Percentiles rank a stretch among this genome's conserved stretches.
Conservation (phyloP, 2,329 filamentous ascomycete species). For the Cryphonectria nitschkei region DNA sequence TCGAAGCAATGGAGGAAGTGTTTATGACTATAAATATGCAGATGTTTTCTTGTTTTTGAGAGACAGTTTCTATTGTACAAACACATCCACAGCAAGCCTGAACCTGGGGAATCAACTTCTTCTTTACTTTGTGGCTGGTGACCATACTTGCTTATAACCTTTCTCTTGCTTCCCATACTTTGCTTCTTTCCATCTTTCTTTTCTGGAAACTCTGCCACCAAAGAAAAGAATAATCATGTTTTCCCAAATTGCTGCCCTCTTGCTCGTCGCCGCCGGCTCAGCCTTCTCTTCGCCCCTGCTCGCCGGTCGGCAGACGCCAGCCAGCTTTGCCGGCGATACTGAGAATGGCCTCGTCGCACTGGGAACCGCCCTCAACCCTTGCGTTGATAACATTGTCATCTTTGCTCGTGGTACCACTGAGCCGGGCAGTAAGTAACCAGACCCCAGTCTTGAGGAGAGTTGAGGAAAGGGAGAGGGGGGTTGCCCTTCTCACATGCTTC, state of each 20-base stretch:
- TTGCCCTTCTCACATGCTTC: not conserved
- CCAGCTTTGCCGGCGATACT: slow-evolving; percentile 6
- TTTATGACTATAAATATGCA: not conserved
- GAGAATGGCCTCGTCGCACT: slow-evolving; percentile 18
- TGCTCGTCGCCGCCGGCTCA: slow-evolving; percentile 6
- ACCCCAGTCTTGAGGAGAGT: not conserved
- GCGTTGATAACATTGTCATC: slow-evolving; percentile 33
- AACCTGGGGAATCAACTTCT: not conserved
- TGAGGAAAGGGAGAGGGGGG: no score
- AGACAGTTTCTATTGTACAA: not conserved
- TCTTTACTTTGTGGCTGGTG: not conserved
- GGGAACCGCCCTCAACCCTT: not conserved
- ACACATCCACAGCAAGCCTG: not conserved
- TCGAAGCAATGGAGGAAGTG: not conserved
- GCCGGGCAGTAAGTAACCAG: slow-evolving; percentile 26
- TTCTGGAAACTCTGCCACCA: not conserved
- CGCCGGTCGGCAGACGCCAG: not conserved
- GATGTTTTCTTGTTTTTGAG: not conserved
- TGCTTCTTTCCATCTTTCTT: not conserved
- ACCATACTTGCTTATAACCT: not conserved
- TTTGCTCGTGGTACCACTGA: slow-evolving; percentile 38
- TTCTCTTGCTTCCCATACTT: not conserved
- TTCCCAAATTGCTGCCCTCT: not conserved
- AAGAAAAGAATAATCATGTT: not conserved
- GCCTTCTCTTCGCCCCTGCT: not conserved